Evolutionary conservation across 225 moss, liverwort and hornwort species (phyloP), one percentile per base, ranked within the genome.

Genomic region (Anthoceros angustus): DNA sequence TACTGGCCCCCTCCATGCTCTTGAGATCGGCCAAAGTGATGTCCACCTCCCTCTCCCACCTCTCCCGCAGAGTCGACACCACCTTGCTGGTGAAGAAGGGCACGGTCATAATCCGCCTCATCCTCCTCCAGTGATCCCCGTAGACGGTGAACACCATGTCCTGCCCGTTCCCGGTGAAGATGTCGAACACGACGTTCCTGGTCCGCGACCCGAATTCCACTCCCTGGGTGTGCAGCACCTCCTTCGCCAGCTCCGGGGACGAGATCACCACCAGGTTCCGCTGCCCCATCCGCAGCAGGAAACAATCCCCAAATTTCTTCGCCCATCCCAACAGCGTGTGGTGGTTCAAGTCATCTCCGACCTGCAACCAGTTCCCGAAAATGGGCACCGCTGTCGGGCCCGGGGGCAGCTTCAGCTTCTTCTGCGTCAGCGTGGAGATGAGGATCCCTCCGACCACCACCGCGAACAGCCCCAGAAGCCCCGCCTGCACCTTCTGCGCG

Each of bases 311-410:
- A 39, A 76, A 79, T 62, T 81, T 82, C 77, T 77, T 9, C 5
- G 84, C 42, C 75, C 81, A 49, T 64, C 75, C 75, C 6, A 77
- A 76, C 42, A 84, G 61, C 24, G 75, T 79, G 50, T 77, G 67
- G 67, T 84, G 84, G 61, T 84, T 80, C 70, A 82, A 70, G 14
- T 84, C 84, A 41, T 81, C 69, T 39, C 84, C 84, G 15, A 82
- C 84, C 78, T 84, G 84, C 26, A 84, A 40, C 84, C 84, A 84
- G 74, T 84, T 84, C 40, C 84, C 84, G 0, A 84, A 81, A 12
- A 84, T 6, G 32, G 84, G 84, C 15, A 84, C 73, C 5, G 84
- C 77, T 9, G 82, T 0, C 26, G 84, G 84, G 42, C 84, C 84
- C 2, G 84, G 82, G 41, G 84, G 84, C 40, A 84, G 64, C 64